phyloP scores from a whole-genome alignment of 177 flowering plant species.

The Vitis hybrid region DNA sequence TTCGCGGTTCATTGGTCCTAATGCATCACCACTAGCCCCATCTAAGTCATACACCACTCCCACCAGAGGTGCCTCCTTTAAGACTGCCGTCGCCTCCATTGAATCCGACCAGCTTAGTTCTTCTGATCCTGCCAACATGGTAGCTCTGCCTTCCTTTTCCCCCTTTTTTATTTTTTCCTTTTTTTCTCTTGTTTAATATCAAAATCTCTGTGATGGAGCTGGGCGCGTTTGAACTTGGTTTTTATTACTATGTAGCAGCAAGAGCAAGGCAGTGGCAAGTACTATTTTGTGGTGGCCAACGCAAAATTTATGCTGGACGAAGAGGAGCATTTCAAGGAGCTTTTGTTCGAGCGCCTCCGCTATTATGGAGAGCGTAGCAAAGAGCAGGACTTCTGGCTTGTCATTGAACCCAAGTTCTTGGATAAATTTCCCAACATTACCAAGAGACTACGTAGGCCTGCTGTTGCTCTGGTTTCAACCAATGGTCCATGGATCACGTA shows the following conservation, averaged over 20 bases:
- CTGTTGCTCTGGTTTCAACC: slow-evolving; percentile 95
- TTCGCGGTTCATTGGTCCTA: too few species aligned
- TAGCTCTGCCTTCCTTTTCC: neutral
- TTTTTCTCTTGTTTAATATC: neutral
- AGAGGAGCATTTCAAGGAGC: slow-evolving; percentile 96
- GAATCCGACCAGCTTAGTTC: slow-evolving; percentile 20
- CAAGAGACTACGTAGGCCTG: slow-evolving; percentile 75
- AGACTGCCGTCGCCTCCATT: slow-evolving; percentile 25
- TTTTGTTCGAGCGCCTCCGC: slow-evolving; percentile 68
- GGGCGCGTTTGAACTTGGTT: neutral
- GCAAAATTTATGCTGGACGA: slow-evolving; percentile 98
- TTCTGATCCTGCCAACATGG: slow-evolving; percentile 21
- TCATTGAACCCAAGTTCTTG: slow-evolving; percentile 90
- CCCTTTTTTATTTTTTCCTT: neutral
- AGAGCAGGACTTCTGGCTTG: slow-evolving; percentile 95
- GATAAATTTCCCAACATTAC: slow-evolving; percentile 83
- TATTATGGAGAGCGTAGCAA: slow-evolving; percentile 54
- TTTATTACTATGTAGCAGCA: neutral
- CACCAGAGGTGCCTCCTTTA: slow-evolving; percentile 8
- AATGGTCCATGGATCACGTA: slow-evolving; percentile 96
- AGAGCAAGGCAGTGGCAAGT: slow-evolving; percentile 37
- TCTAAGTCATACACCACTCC: too few species aligned
- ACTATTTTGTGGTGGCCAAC: slow-evolving; percentile 85
- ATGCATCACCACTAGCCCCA: too few species aligned
- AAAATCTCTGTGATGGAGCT: neutral